Conservation (phyloP, 2,329 filamentous ascomycete genomes). For the Colletotrichum orchidophilum region DNA sequence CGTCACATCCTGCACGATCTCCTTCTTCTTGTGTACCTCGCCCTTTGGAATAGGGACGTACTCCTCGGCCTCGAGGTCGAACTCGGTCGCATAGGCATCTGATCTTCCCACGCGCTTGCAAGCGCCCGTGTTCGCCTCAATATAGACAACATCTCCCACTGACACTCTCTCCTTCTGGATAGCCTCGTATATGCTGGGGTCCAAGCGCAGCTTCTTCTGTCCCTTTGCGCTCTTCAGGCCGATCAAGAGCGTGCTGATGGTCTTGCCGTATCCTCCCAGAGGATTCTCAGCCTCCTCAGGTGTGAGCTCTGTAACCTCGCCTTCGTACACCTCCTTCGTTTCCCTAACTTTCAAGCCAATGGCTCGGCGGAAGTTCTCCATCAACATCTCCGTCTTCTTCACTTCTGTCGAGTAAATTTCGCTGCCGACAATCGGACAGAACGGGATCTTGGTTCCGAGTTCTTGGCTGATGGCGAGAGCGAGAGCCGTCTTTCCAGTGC, state of each 20-base stretch:
- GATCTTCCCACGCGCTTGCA: constrained; percentile 97
- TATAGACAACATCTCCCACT: constrained; percentile 97
- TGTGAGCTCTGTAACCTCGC: constrained; percentile 96
- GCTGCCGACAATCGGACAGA: constrained; percentile 97
- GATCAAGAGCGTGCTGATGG: constrained; percentile 94
- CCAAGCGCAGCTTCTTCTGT: constrained; percentile 95
- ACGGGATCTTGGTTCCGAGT: constrained; percentile 96
- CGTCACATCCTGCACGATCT: constrained; percentile 98
- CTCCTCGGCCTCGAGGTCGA: constrained; percentile 97
- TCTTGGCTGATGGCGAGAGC: constrained; percentile 97
- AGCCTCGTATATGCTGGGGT: constrained; percentile 98
- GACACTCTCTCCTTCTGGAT: constrained; percentile 98
- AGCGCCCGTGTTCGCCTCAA: constrained; percentile 97
- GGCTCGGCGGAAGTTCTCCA: constrained; percentile 98
- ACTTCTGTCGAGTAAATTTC: constrained; percentile 98
- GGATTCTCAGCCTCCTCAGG: constrained; percentile 99
- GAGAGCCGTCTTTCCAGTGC: constrained; percentile 96
- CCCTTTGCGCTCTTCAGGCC: constrained; percentile 95
- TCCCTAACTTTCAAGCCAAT: constrained; percentile 97
- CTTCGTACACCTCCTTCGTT: constrained; percentile 99
- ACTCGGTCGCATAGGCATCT: constrained; percentile 97
- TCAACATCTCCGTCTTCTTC: constrained; percentile 98
- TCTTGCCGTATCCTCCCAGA: constrained; percentile 94
- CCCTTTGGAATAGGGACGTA: constrained; percentile 99
- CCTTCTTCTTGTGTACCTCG: constrained; percentile 99